Evolutionary conservation across 2,329 filamentous ascomycete species (phyloP).

Genomic region (Plenodomus lindquistii): DNA sequence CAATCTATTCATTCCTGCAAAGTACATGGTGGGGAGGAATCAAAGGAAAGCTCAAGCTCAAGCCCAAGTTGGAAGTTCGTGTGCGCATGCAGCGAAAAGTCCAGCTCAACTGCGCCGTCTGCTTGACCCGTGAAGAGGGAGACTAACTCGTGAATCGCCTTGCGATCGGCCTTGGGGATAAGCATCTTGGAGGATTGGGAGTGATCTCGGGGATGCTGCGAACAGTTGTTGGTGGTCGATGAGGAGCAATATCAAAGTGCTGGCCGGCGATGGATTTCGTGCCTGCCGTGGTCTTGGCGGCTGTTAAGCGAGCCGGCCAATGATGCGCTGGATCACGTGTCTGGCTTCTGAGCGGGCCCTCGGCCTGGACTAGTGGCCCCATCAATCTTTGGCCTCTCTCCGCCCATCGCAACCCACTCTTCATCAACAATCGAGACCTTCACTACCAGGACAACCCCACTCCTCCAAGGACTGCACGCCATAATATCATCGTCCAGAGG

Average conservation of each 20-base stretch:
- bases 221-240: slow-evolving; percentile 21
- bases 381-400: background rate
- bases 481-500: too few species aligned
- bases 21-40: background rate
- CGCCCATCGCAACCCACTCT: background rate
- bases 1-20: slow-evolving; percentile 12
- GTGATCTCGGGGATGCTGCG: slow-evolving; percentile 29
- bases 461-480: background rate
- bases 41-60: slow-evolving; percentile 22
- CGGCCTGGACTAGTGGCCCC: too few species aligned
- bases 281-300: background rate
- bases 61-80: slow-evolving; percentile 35
- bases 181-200: slow-evolving; percentile 63
- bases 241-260: slow-evolving; percentile 15
- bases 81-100: slow-evolving; percentile 23
- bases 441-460: too few species aligned
- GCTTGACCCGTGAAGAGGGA: slow-evolving; percentile 21
- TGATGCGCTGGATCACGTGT: background rate
- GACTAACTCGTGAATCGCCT: slow-evolving; percentile 99
- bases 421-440: background rate
- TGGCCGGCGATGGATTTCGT: slow-evolving; percentile 11
- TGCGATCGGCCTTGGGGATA: slow-evolving; percentile 99
- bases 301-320: background rate
- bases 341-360: too few species aligned
- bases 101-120: slow-evolving; percentile 27